Conservation (phyloP, 768 basidiomycete genomes). For the Tulasnella sp. region DNA sequence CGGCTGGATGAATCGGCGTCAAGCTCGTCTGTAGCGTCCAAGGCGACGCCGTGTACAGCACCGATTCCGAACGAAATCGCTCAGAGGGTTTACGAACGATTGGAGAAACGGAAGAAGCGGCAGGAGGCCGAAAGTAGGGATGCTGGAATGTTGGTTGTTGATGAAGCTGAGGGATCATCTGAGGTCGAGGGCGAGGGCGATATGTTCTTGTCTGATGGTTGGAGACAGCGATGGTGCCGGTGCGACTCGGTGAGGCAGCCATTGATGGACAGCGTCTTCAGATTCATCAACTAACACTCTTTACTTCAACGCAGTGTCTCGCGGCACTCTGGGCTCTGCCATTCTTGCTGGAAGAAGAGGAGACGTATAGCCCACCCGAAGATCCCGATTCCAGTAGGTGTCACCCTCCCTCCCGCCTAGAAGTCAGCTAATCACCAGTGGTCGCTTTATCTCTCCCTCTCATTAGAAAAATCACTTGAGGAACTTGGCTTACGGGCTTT, state of each 20-base stretch:
- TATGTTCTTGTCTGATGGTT: constrained; percentile 69
- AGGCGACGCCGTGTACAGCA: constrained; percentile 48
- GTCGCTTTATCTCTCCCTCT: not conserved
- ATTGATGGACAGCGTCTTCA: not conserved
- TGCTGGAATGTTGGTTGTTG: not conserved
- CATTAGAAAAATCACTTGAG: constrained; percentile 67
- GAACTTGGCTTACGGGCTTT: constrained; percentile 80
- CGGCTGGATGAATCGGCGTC: constrained; percentile 38
- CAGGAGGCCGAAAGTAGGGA: not conserved
- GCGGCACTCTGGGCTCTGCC: constrained; percentile 51
- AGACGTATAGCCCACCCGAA: constrained; percentile 79
- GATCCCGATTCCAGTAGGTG: constrained; percentile 74
- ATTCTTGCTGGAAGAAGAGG: constrained; percentile 64
- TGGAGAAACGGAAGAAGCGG: constrained; percentile 4
- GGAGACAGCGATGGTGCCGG: constrained; percentile 74
- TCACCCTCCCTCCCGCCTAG: not conserved
- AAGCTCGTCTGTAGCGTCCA: constrained; percentile 24
- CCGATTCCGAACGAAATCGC: constrained; percentile 51
- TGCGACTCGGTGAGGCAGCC: constrained; percentile 53
- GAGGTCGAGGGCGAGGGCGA: constrained; percentile 58
- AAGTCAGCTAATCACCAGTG: not conserved
- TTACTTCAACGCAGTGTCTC: constrained; percentile 49
- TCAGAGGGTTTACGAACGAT: constrained; percentile 46
- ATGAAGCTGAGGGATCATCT: constrained; percentile 18
- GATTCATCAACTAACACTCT: not conserved